Conservation (phyloP, 2,329 filamentous ascomycete genomes). For the Colletotrichum navitas region DNA sequence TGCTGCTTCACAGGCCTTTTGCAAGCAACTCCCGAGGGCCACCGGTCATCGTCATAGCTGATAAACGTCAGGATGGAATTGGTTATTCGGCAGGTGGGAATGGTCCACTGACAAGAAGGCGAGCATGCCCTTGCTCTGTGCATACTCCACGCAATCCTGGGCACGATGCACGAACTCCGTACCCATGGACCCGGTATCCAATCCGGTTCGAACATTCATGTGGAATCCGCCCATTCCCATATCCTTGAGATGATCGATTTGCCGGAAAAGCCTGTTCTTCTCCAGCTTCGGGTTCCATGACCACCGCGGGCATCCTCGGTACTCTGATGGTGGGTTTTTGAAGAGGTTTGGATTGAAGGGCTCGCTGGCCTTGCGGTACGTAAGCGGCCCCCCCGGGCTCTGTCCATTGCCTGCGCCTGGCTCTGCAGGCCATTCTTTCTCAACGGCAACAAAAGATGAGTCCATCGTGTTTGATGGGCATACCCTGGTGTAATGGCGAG, state of each 20-base stretch:
- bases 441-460: conserved; percentile 18
- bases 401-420: neutral
- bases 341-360: conserved; percentile 48
- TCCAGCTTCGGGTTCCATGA: conserved; percentile 49
- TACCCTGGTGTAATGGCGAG: neutral
- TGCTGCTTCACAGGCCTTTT: conserved; percentile 47
- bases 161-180: conserved; percentile 49
- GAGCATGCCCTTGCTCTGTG: conserved; percentile 49
- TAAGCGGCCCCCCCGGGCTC: conserved; percentile 44
- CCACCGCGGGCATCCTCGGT: conserved; percentile 50
- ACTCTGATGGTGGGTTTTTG: conserved; percentile 48
- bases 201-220: conserved; percentile 49
- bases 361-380: conserved; percentile 46
- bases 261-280: conserved; percentile 46
- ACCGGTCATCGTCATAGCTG: conserved; percentile 49
- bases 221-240: conserved; percentile 52
- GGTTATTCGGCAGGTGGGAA: neutral
- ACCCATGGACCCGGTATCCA: conserved; percentile 51
- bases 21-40: conserved; percentile 49
- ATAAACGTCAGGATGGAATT: neutral
- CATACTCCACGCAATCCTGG: conserved; percentile 49
- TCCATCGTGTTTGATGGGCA: conserved; percentile 18
- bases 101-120: conserved; percentile 46
- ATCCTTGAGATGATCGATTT: conserved; percentile 48
- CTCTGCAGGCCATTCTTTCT: neutral